phyloP scores from a whole-genome alignment of 306 rosid species.

The Casuarina glauca region DNA sequence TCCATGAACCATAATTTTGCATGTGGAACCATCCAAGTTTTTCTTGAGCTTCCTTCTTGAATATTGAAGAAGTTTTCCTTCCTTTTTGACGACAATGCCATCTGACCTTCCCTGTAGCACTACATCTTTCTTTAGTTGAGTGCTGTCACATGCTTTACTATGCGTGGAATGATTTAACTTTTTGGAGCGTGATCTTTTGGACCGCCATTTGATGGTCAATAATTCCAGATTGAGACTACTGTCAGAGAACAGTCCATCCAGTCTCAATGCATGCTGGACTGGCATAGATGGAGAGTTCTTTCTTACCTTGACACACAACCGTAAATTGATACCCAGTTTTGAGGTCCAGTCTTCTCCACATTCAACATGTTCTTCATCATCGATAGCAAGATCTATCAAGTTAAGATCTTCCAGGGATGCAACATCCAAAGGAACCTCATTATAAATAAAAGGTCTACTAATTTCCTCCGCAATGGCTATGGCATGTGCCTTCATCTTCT shows the following conservation, averaged over 20 bases:
- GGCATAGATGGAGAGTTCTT: slow-evolving; percentile 66
- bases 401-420: slow-evolving; percentile 81
- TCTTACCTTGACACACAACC: slow-evolving; percentile 68
- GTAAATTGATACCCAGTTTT: slow-evolving; percentile 77
- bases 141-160: slow-evolving; percentile 38
- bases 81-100: slow-evolving; percentile 31
- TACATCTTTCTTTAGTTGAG: slow-evolving; percentile 51
- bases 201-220: slow-evolving; percentile 61
- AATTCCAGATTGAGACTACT: slow-evolving; percentile 38
- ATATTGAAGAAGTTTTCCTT: slow-evolving; percentile 65
- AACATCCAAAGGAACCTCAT: slow-evolving; percentile 65
- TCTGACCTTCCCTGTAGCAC: slow-evolving; percentile 31
- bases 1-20: slow-evolving; percentile 28
- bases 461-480: slow-evolving; percentile 82
- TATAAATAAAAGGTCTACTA: slow-evolving; percentile 61
- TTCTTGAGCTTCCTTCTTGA: slow-evolving; percentile 72
- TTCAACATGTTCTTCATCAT: slow-evolving; percentile 57
- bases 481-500: slow-evolving; percentile 91
- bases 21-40: slow-evolving; percentile 45
- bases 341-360: slow-evolving; percentile 93
- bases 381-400: slow-evolving; percentile 86
- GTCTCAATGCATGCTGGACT: slow-evolving; percentile 59
- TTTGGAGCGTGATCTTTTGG: slow-evolving; percentile 73
- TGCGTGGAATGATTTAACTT: slow-evolving; percentile 39
- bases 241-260: slow-evolving; percentile 59